These are phyloP conservation scores for Corinectria fuckeliana DNA, from an alignment of 2,329 filamentous ascomycete genomes.

Conservation along the genomic window DNA sequence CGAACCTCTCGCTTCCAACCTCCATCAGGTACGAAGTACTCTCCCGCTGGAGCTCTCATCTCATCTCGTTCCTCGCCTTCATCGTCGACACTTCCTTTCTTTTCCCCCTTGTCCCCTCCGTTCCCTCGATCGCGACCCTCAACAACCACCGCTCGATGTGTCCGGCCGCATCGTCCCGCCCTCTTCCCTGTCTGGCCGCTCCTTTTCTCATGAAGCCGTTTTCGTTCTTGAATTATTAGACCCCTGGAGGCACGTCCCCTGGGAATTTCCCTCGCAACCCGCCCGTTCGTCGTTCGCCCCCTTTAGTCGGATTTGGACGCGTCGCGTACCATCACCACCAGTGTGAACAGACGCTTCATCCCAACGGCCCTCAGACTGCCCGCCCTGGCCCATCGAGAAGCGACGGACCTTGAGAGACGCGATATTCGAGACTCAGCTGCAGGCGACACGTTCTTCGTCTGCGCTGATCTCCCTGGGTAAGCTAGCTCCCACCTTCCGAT, in stretches of 20 bases:
- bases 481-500: conserved; percentile 11
- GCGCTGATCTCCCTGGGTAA: conserved; percentile 67
- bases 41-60: conserved; percentile 12
- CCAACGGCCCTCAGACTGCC: conserved; percentile 23
- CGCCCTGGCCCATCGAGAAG: conserved; percentile 33
- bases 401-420: conserved; percentile 38
- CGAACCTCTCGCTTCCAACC: conserved; percentile 14
- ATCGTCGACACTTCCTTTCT: conserved; percentile 12
- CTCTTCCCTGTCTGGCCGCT: conserved; percentile 32
- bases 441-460: conserved; percentile 66
- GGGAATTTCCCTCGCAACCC: conserved; percentile 34
- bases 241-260: conserved; percentile 34
- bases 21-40: conserved; percentile 2
- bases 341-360: conserved; percentile 16
- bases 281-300: conserved; percentile 35
- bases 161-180: conserved; percentile 39
- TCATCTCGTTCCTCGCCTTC: conserved; percentile 5
- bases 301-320: conserved; percentile 40
- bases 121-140: conserved; percentile 18
- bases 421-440: conserved; percentile 60
- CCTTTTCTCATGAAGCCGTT: conserved; percentile 40
- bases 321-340: conserved; percentile 38
- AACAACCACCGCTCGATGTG: conserved; percentile 40
- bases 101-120: conserved; percentile 5
- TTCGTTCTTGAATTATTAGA: conserved; percentile 29